Percentiles rank a stretch among this genome's conserved stretches.
phyloP scores from a whole-genome alignment of 176 grass and related monocot genomes.

The Olyra latifolia region DNA sequence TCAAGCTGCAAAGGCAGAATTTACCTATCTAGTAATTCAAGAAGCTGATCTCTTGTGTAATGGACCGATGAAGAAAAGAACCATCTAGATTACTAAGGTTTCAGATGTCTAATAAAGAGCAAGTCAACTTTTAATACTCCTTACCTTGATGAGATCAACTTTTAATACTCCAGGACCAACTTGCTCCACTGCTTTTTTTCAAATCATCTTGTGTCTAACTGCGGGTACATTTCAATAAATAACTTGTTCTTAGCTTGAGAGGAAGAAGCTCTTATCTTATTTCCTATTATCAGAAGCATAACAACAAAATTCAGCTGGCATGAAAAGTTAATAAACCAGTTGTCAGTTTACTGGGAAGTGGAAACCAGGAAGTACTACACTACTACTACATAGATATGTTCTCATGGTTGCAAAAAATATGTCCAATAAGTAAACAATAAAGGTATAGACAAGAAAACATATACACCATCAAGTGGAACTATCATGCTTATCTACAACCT shows the following conservation, averaged over 20 bases:
- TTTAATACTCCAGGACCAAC: conserved; percentile 85
- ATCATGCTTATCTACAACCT: conserved; percentile 12
- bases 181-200: conserved; percentile 53
- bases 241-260: conserved; percentile 85
- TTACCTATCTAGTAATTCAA: no score
- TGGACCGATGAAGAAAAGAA: no score
- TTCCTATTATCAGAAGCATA: conserved; percentile 54
- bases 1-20: not conserved
- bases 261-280: conserved; percentile 65
- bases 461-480: not conserved
- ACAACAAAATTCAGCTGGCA: conserved; percentile 15
- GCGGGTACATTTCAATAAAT: conserved; percentile 81
- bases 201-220: conserved; percentile 74
- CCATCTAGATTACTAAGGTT: no score
- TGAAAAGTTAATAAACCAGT: not conserved
- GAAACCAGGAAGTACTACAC: not conserved
- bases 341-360: not conserved
- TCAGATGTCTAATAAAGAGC: not conserved
- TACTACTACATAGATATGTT: not conserved
- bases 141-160: conserved; percentile 80
- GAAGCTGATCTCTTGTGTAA: no score
- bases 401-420: not conserved
- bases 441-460: not conserved
- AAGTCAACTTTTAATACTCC: conserved; percentile 9
- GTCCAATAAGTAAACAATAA: conserved; percentile 9